These are phyloP conservation scores for Phialophora chinensis DNA, from an alignment of 2,329 filamentous ascomycete genomes.

Conservation along the genomic window DNA sequence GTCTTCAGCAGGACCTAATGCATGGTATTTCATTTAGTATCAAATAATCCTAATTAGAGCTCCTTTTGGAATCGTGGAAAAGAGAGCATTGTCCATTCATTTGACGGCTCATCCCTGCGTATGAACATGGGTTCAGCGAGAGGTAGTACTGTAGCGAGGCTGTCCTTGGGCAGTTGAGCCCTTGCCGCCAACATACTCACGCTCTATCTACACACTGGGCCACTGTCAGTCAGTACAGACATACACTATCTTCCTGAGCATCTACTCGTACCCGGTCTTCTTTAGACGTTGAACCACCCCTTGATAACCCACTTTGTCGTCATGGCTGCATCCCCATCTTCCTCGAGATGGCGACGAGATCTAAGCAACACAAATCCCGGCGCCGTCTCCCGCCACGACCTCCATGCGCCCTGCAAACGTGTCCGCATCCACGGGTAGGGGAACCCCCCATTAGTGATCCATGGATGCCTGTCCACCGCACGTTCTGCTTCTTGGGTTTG, in stretches of 20 bases:
- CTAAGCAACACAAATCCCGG: background rate
- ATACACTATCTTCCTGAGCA: background rate
- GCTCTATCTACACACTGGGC: background rate
- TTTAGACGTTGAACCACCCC: slow-evolving; percentile 20
- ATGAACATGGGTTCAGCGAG: background rate
- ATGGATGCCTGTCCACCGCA: background rate
- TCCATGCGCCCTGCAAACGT: background rate
- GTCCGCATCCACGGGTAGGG: background rate
- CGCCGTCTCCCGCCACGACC: background rate
- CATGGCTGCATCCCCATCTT: background rate
- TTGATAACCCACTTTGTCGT: slow-evolving; percentile 22
- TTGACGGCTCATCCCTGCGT: background rate
- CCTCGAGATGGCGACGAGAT: background rate
- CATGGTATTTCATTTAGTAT: background rate
- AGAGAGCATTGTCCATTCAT: background rate
- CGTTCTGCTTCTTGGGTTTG: background rate
- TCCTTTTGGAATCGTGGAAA: background rate
- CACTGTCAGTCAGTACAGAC: background rate
- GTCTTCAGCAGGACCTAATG: background rate
- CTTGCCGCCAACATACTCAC: background rate
- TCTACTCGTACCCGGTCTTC: no score
- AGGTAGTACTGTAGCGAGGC: background rate
- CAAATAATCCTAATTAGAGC: background rate
- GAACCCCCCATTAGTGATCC: background rate
- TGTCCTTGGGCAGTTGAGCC: background rate